phyloP scores from a whole-genome alignment of 768 basidiomycete species.

The Sistotremastrum niveocremeum region DNA sequence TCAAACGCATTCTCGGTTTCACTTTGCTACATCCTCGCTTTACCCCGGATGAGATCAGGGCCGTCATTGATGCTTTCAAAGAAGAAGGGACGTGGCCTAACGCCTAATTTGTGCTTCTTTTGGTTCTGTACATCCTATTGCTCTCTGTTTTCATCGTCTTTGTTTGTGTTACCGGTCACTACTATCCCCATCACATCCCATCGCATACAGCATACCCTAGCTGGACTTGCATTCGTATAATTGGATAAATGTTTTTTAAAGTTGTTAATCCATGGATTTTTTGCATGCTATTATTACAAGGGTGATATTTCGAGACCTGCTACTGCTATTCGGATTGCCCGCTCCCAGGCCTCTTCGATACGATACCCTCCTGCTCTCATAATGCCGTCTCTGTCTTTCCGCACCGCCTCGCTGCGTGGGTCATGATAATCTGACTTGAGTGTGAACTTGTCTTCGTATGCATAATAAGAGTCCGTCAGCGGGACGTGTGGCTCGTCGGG shows the following conservation, averaged over 20 bases:
- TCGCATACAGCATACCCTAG: too few species aligned
- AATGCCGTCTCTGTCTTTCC: constrained; percentile 62
- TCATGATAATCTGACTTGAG: constrained; percentile 53
- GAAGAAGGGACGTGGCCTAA: constrained; percentile 44
- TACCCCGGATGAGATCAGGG: constrained; percentile 44
- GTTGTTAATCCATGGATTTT: too few species aligned
- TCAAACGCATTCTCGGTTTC: constrained; percentile 63
- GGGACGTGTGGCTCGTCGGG: constrained; percentile 75
- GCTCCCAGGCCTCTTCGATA: constrained; percentile 75
- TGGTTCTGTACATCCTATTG: not conserved
- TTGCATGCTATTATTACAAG: not conserved
- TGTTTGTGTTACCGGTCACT: too few species aligned
- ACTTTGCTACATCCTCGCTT: constrained; percentile 49
- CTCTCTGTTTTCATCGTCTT: too few species aligned
- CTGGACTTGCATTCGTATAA: too few species aligned
- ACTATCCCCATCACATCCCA: too few species aligned
- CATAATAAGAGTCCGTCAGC: constrained; percentile 62
- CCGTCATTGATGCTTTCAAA: constrained; percentile 72
- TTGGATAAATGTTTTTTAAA: too few species aligned
- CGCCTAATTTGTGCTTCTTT: constrained; percentile 3
- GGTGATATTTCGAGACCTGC: constrained; percentile 56
- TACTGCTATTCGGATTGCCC: constrained; percentile 62
- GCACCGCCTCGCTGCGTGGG: constrained; percentile 59
- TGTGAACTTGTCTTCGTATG: constrained; percentile 55
- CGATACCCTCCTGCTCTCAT: constrained; percentile 76